Evolutionary conservation across 352 stramenopile species (phyloP).

Genomic region (Albugo candida): DNA sequence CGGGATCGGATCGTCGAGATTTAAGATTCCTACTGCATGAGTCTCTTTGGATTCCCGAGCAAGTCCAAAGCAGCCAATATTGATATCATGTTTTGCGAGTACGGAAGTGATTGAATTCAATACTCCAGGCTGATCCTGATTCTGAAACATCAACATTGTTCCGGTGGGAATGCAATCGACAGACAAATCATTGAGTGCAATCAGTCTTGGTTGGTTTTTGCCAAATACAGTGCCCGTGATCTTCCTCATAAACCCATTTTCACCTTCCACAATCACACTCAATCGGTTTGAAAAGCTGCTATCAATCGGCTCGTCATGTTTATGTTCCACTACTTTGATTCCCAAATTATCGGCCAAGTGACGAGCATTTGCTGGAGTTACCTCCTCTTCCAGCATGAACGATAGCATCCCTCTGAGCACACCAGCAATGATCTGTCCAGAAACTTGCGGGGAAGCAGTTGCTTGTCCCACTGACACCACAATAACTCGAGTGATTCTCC

Average conservation of each 20-base stretch:
- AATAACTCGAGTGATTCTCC: slow-evolving; percentile 39
- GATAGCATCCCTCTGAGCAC: slow-evolving; percentile 82
- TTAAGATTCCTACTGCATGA: slow-evolving; percentile 72
- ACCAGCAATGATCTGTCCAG: slow-evolving; percentile 66
- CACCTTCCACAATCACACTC: slow-evolving; percentile 80
- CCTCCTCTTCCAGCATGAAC: slow-evolving; percentile 80
- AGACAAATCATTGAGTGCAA: slow-evolving; percentile 73
- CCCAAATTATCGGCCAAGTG: slow-evolving; percentile 76
- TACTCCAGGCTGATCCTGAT: slow-evolving; percentile 87
- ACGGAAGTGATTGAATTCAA: slow-evolving; percentile 87
- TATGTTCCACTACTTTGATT: slow-evolving; percentile 79
- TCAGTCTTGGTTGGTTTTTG: slow-evolving; percentile 69
- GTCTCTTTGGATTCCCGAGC: slow-evolving; percentile 43
- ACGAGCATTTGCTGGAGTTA: slow-evolving; percentile 80
- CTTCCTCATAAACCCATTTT: slow-evolving; percentile 13
- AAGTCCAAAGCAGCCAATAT: slow-evolving; percentile 87
- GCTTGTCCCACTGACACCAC: slow-evolving; percentile 61
- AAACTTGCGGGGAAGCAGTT: slow-evolving; percentile 63
- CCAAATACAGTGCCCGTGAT: slow-evolving; percentile 83
- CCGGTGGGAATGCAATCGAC: slow-evolving; percentile 75
- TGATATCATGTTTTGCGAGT: slow-evolving; percentile 82
- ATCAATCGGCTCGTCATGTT: slow-evolving; percentile 51
- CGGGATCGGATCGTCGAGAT: slow-evolving; percentile 77
- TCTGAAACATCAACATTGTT: slow-evolving; percentile 87
- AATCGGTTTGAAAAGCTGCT: slow-evolving; percentile 81